Evolutionary conservation across 2,329 filamentous ascomycete genomes (phyloP), one percentile per base, ranked within the genome.

Genomic region (Fusarium dlaminii): DNA sequence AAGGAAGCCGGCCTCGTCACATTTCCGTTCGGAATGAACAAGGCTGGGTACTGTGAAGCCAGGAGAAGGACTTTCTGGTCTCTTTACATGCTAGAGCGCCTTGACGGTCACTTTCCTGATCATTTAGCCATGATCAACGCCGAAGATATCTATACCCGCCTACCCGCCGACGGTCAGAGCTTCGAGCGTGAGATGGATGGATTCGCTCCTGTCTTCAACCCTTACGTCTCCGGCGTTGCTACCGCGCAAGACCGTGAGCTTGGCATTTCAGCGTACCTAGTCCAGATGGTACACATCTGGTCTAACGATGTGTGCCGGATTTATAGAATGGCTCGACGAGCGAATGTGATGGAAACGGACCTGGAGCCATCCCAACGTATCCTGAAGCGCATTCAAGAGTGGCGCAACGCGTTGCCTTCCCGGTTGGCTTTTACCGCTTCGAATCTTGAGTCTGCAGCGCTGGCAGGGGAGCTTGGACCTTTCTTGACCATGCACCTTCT

Each of bases 41-140:
- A 85, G 65, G 81, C 82, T 56, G 89, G 88, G 36, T 88, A 91
- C 74, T 87, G 88, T 30, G 93, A 95, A 81, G 91, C 91, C 75
- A 87, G 90, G 68, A 87, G 92, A 72, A 86, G 93, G 63, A 94
- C 91, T 0, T 92, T 94, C 77, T 95, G 92, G 92, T 89, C 90
- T 34, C 87, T 90, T 58, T 93, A 91, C 74, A 83, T 94, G 75
- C 87, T 93, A 80, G 93, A 94, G 81, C 88, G 91, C 54, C 88
- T 92, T 68, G 90, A 89, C 54, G 88, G 88, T 20, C 87, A 90
- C 68, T 90, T 87, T 59, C 86, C 87, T 3, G 84, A 86, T 6
- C 85, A 87, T 5, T 81, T 86, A 12, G 88, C 86, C 54, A 87
- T 89, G 69, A 86, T 94, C 67, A 88, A 90, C 54, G 84, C 88